Evolutionary conservation across 306 rosid genomes (phyloP), one percentile per base, ranked within the genome.

Genomic region (Carpinus viminea): DNA sequence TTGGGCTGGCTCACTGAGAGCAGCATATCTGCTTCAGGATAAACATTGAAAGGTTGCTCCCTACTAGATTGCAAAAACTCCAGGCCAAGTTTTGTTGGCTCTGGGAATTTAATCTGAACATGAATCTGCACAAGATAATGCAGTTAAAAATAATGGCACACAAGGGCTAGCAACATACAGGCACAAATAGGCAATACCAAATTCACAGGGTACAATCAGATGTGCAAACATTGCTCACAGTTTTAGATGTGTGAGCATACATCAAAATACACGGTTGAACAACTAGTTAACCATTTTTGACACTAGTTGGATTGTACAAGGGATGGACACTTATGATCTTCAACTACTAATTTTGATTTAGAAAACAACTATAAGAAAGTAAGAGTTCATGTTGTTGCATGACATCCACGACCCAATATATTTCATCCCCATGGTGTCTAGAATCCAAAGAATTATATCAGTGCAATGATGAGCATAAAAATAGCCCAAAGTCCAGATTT

Each of bases 21-120:
- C 53, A 89, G 87, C 97, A 94, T 94, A 78, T 94, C 98, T 73
- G 96, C 93, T 83, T 94, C 97, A 38, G 97, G 98, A 85, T 84
- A 83, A 76, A 85, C 92, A 75, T 61, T 26, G 76, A 94, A 94
- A 74, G 61, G 50, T 68, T 86, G 79, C 60, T 89, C 93, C 65
- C 68, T 74, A 69, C 36, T 52, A 57, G 84, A 84, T 62, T 73
- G 75, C 70, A 90, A 41, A 71, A 92, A 87, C 74, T 89, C 83
- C 86, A 87, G 77, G 31, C 98, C 98, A 78, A 78, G 51, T 83
- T 92, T 80, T 75, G 98, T 90, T 79, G 83, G 88, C 83, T 83
- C 93, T 2, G 84, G 97, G 74, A 84, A 86, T 86, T 86, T 92
- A 65, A 89, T 65, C 90, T 90, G 97, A 86, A 92, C 97, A 76